Conservation (phyloP, 2,329 filamentous ascomycete genomes). For the Diaporthe velutina region DNA sequence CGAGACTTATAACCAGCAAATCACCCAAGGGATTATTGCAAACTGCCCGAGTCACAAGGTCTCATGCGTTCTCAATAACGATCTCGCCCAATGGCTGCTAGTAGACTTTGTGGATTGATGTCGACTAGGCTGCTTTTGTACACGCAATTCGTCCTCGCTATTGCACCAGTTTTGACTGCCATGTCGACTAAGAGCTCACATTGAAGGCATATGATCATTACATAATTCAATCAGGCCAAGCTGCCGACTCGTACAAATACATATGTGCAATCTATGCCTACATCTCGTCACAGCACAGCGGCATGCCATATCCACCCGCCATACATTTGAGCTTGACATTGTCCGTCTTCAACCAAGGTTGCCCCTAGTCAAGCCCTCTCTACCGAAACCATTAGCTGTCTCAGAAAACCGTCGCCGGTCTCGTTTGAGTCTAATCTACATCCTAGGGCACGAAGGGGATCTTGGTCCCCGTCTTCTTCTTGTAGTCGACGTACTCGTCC, state of each 20-base stretch:
- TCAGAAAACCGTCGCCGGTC: background rate
- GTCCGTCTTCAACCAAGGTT: slow-evolving; percentile 13
- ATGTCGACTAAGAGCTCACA: background rate
- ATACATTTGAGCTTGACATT: background rate
- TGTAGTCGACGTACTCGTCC: slow-evolving; percentile 82
- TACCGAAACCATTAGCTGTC: background rate
- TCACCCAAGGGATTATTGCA: no score
- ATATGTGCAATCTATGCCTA: background rate
- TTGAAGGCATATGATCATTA: background rate
- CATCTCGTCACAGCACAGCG: background rate
- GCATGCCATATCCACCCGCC: background rate
- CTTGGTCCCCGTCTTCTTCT: slow-evolving; percentile 76
- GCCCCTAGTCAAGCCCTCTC: slow-evolving; percentile 7
- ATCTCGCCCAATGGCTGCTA: background rate
- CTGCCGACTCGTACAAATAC: background rate
- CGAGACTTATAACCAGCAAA: background rate
- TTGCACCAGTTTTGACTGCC: no score
- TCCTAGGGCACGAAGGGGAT: slow-evolving; percentile 79
- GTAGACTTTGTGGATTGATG: background rate
- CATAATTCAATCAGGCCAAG: background rate
- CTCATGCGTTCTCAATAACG: no score
- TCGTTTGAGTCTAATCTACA: background rate
- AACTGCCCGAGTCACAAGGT: background rate
- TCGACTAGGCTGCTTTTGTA: no score
- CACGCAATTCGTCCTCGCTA: no score